Conservation (phyloP, 202 grass and related monocot species). For the Carex arenaria region DNA sequence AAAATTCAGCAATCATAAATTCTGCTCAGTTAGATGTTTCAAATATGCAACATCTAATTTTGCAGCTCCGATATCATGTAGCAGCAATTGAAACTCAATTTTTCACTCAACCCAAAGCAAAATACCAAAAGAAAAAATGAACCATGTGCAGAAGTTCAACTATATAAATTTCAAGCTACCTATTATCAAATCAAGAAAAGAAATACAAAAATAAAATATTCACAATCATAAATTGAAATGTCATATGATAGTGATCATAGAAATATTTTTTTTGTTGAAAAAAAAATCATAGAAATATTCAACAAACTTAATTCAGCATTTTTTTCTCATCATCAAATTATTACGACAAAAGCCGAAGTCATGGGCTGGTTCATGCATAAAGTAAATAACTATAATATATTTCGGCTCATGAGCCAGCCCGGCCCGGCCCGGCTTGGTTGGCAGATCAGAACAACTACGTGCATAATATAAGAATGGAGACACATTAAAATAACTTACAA, state of each 20-base stretch:
- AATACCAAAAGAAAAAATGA: background rate
- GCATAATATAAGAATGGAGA: too few relatives aligned
- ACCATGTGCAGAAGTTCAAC: background rate
- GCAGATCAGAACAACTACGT: too few relatives aligned
- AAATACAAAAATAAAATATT: background rate
- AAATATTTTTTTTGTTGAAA: background rate
- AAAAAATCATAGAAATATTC: background rate
- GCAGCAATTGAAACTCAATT: background rate
- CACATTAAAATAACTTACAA: too few relatives aligned
- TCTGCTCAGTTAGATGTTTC: too few relatives aligned
- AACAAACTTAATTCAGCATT: background rate
- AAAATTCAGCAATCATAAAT: background rate
- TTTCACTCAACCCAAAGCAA: background rate
- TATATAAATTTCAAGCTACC: background rate
- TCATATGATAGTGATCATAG: background rate
- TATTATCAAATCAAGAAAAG: background rate
- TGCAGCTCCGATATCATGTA: background rate
- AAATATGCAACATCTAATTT: background rate
- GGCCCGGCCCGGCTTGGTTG: too few relatives aligned
- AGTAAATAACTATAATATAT: too few relatives aligned
- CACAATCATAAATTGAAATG: background rate
- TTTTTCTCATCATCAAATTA: background rate
- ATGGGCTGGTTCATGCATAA: background rate
- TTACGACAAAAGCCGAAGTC: background rate
- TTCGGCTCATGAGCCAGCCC: too few relatives aligned